Evolutionary conservation across 306 rosid species (phyloP).

Genomic region (Alnus glutinosa): DNA sequence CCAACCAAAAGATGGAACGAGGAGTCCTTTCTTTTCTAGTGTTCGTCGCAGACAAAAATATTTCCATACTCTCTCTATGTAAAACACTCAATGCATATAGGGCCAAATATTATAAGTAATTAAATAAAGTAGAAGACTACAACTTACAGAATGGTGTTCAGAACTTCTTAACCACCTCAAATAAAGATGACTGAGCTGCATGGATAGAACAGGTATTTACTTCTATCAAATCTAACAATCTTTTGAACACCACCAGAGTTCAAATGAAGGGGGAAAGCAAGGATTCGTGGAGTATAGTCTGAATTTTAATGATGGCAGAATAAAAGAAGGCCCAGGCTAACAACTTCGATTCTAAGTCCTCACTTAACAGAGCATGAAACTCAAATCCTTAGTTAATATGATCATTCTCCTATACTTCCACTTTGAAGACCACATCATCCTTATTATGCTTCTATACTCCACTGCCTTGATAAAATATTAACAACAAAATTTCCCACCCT

Average conservation of each 20-base stretch:
- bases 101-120: too few species aligned
- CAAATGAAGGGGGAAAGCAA: background rate
- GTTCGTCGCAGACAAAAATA: too few species aligned
- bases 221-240: background rate
- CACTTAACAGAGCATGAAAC: background rate
- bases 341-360: too few species aligned
- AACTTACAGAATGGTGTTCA: background rate
- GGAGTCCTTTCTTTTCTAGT: too few species aligned
- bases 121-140: too few species aligned
- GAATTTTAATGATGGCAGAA: background rate
- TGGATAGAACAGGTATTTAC: background rate
- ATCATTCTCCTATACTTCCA: background rate
- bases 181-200: background rate
- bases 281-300: background rate
- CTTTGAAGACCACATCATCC: background rate
- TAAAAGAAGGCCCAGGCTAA: too few species aligned
- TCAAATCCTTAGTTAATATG: background rate
- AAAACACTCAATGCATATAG: too few species aligned
- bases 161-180: background rate
- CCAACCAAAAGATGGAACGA: too few species aligned
- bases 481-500: background rate
- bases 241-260: background rate
- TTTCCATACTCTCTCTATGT: too few species aligned
- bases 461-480: background rate
- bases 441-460: background rate